phyloP scores from a whole-genome alignment of 1,139 yeast species.

The Magnusiomyces clavatus region DNA sequence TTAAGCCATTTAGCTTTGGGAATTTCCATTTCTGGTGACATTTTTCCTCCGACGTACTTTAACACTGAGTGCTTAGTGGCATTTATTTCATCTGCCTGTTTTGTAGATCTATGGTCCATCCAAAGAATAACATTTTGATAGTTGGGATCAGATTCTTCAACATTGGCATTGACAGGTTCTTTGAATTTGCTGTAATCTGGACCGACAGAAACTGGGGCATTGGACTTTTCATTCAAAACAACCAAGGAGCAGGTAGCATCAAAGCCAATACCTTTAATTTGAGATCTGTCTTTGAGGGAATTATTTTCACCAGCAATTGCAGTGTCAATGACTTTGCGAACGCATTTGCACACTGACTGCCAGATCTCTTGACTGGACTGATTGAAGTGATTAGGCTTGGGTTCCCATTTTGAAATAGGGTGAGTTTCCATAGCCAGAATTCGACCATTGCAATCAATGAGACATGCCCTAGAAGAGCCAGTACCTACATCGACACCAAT shows the following conservation, averaged over 20 bases:
- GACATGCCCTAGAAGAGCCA: slow-evolving; percentile 92
- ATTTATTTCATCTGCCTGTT: slow-evolving; percentile 76
- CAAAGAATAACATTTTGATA: slow-evolving; percentile 82
- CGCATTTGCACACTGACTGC: slow-evolving; percentile 81
- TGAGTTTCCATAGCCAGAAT: slow-evolving; percentile 76
- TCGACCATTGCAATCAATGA: slow-evolving; percentile 75
- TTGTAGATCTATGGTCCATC: slow-evolving; percentile 98
- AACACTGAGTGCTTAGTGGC: slow-evolving; percentile 70
- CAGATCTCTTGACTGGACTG: slow-evolving; percentile 93
- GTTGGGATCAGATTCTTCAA: slow-evolving; percentile 15
- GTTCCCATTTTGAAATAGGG: slow-evolving; percentile 56
- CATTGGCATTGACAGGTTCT: background rate
- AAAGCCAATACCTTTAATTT: slow-evolving; percentile 81
- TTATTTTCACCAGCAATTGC: background rate
- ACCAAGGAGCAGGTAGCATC: slow-evolving; percentile 97
- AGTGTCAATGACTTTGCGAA: slow-evolving; percentile 51
- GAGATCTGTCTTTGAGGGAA: slow-evolving; percentile 20
- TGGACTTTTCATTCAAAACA: slow-evolving; percentile 57
- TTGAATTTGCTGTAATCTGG: slow-evolving; percentile 54
- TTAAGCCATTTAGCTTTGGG: slow-evolving; percentile 97
- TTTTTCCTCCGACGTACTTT: slow-evolving; percentile 92
- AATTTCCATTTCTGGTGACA: slow-evolving; percentile 97
- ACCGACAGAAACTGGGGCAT: slow-evolving; percentile 79
- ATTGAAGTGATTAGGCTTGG: slow-evolving; percentile 44
- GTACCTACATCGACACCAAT: slow-evolving; percentile 97